A percentile compares a stretch with the other conserved stretches of the same genome.
Evolutionary conservation across 495 filamentous ascomycete genomes (phyloP).

Genomic region (Aspergillus cristatus): DNA sequence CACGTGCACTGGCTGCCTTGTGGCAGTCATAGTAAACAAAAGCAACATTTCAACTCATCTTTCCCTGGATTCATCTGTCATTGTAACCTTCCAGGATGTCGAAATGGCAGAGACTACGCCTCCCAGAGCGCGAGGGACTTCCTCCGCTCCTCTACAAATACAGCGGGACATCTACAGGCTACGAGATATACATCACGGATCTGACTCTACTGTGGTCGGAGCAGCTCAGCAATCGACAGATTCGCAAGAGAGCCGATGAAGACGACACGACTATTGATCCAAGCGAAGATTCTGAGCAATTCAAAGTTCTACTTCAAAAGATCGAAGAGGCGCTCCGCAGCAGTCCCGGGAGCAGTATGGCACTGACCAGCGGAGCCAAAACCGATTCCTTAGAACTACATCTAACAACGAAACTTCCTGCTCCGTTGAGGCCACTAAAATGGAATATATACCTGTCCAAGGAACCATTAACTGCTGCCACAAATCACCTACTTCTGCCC

Average conservation of each 20-base stretch:
- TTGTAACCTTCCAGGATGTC: too few relatives aligned
- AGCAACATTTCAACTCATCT: too few relatives aligned
- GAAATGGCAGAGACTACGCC: slow-evolving; percentile 29
- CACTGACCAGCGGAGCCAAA: slow-evolving; percentile 16
- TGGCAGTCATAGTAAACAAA: too few relatives aligned
- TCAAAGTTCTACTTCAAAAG: slow-evolving; percentile 62
- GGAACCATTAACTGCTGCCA: slow-evolving; percentile 42
- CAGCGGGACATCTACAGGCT: slow-evolving; percentile 43
- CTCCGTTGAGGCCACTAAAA: slow-evolving; percentile 54
- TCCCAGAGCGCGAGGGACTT: slow-evolving; percentile 7
- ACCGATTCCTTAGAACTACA: slow-evolving; percentile 42
- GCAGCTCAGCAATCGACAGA: slow-evolving; percentile 48
- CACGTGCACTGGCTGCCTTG: background rate
- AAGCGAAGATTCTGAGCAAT: slow-evolving; percentile 62
- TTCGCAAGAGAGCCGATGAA: slow-evolving; percentile 56
- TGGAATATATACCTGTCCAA: slow-evolving; percentile 59
- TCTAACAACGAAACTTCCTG: slow-evolving; percentile 53
- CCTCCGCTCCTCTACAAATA: slow-evolving; percentile 51
- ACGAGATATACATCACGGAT: slow-evolving; percentile 73
- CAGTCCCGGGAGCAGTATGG: slow-evolving; percentile 23
- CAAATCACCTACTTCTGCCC: slow-evolving; percentile 58
- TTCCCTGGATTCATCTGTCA: too few relatives aligned
- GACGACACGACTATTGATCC: slow-evolving; percentile 77
- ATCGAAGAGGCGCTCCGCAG: slow-evolving; percentile 54
- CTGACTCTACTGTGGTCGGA: slow-evolving; percentile 82